A percentile compares a stretch with the other conserved stretches of the same genome.
Conservation (phyloP, 1,284 basidiomycete genomes). For the Ceratobasidium sp. region DNA sequence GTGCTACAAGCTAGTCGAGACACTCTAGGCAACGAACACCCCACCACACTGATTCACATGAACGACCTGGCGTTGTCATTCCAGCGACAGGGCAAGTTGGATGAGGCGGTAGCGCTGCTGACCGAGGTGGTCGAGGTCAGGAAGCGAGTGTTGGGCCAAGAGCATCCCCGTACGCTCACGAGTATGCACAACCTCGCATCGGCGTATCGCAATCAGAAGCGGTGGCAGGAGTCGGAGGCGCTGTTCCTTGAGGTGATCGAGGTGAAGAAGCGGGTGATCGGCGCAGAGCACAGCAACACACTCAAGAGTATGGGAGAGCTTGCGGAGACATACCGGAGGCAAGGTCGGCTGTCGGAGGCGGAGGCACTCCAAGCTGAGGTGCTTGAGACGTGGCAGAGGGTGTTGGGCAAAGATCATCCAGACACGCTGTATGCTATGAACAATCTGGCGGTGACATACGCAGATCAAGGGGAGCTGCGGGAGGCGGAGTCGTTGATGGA, state of each 20-base stretch:
- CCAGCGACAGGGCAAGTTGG: background rate
- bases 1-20: too few species aligned
- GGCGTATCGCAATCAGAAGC: background rate
- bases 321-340: background rate
- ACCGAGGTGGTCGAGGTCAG: background rate
- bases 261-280: background rate
- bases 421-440: background rate
- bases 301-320: background rate
- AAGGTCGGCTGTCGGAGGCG: background rate
- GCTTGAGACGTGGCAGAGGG: background rate
- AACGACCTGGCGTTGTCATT: background rate
- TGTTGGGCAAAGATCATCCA: background rate
- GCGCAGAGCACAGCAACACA: background rate
- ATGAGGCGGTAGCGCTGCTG: background rate
- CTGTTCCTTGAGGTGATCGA: background rate
- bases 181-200: background rate
- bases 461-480: too few species aligned
- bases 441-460: too few species aligned
- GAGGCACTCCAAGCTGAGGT: background rate
- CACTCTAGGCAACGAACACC: background rate
- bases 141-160: background rate
- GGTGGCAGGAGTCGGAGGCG: background rate
- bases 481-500: too few species aligned
- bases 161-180: conserved; percentile 1
- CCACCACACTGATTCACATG: background rate